A percentile compares a stretch with the other conserved stretches of the same genome.
phyloP scores from a whole-genome alignment of 73 alveolate genomes.

The Paramecium octaurelia region DNA sequence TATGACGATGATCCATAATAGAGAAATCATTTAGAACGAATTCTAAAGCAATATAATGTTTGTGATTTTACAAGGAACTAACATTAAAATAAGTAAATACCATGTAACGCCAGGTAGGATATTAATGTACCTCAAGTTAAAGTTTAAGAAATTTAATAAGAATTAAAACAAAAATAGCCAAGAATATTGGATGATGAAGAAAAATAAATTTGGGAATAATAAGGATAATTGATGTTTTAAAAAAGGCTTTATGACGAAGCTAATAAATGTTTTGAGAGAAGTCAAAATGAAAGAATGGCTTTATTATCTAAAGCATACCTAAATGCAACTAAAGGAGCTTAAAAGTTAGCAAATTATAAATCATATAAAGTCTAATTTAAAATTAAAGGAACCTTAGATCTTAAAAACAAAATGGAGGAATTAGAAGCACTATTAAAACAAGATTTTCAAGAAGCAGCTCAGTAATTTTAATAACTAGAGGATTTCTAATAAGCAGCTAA shows the following conservation, averaged over 20 bases:
- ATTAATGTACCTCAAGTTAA: not conserved
- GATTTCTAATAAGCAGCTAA: slow-evolving; percentile 73
- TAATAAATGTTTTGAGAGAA: slow-evolving; percentile 68
- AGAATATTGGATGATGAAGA: not conserved
- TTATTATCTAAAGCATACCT: slow-evolving; percentile 66
- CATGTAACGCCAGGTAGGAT: not conserved
- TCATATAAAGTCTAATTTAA: slow-evolving; percentile 30
- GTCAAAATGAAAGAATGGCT: slow-evolving; percentile 65
- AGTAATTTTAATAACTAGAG: slow-evolving; percentile 44
- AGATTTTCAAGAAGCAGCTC: slow-evolving; percentile 66
- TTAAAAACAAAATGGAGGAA: slow-evolving; percentile 51
- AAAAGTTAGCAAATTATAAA: slow-evolving; percentile 19
- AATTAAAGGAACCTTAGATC: slow-evolving; percentile 38
- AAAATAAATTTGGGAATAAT: slow-evolving; percentile 67
- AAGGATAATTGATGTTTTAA: slow-evolving; percentile 79
- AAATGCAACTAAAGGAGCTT: slow-evolving; percentile 68
- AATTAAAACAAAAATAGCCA: too few species aligned
- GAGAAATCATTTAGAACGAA: slow-evolving; percentile 63
- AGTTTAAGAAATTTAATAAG: too few species aligned
- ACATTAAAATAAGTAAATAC: not conserved
- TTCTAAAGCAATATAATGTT: slow-evolving; percentile 72
- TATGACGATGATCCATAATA: slow-evolving; percentile 72
- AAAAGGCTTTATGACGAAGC: slow-evolving; percentile 84
- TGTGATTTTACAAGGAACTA: slow-evolving; percentile 18
- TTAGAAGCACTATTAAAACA: slow-evolving; percentile 15